phyloP scores from a whole-genome alignment of 768 basidiomycete genomes.

The Cyathus striatus region DNA sequence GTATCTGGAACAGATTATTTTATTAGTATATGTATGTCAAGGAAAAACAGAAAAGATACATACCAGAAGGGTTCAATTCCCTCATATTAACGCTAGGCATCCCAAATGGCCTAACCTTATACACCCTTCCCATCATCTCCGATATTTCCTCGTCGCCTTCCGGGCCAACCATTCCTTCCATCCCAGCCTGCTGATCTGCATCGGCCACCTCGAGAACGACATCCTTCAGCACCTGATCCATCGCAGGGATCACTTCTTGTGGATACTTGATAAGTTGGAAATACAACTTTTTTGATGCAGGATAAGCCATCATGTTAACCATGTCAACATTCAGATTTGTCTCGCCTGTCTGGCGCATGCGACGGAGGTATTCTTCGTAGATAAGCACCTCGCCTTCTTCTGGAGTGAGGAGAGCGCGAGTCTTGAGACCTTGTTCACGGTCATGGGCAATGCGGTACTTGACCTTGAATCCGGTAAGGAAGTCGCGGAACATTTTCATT shows the following conservation, averaged over 20 bases:
- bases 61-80: slow-evolving; percentile 89
- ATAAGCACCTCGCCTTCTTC: slow-evolving; percentile 63
- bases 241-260: slow-evolving; percentile 93
- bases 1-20: slow-evolving; percentile 58
- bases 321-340: slow-evolving; percentile 91
- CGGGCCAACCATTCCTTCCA: slow-evolving; percentile 71
- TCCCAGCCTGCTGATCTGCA: slow-evolving; percentile 63
- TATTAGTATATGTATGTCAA: background rate
- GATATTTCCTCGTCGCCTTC: slow-evolving; percentile 82
- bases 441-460: slow-evolving; percentile 81
- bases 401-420: slow-evolving; percentile 48
- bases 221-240: slow-evolving; percentile 96
- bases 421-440: slow-evolving; percentile 50
- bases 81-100: slow-evolving; percentile 87
- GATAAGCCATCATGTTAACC: slow-evolving; percentile 81
- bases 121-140: slow-evolving; percentile 82
- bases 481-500: slow-evolving; percentile 87
- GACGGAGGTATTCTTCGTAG: slow-evolving; percentile 78
- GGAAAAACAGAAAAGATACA: slow-evolving; percentile 9
- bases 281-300: slow-evolving; percentile 78
- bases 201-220: slow-evolving; percentile 86
- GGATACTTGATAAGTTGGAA: slow-evolving; percentile 88
- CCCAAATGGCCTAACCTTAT: slow-evolving; percentile 92
- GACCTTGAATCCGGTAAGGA: slow-evolving; percentile 87
- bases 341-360: slow-evolving; percentile 89